phyloP scores from a whole-genome alignment of 495 filamentous ascomycete species.

The Aspergillus kassunensis region DNA sequence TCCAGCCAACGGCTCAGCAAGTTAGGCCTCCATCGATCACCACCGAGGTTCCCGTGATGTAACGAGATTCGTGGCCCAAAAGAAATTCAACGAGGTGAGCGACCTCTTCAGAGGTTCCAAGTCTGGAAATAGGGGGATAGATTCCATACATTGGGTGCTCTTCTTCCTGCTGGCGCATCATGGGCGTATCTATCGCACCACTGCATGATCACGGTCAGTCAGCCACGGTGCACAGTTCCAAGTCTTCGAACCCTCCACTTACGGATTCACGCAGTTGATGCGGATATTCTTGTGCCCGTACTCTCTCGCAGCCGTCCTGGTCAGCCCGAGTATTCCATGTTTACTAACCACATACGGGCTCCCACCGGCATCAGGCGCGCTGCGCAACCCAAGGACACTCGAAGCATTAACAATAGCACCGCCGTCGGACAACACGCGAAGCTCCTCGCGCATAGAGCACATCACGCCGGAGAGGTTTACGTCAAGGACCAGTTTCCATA shows the following conservation, averaged over 20 bases:
- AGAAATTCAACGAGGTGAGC: background rate
- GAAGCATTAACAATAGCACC: background rate
- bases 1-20: too few species aligned
- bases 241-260: background rate
- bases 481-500: background rate
- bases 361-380: too few species aligned
- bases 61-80: background rate
- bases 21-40: slow-evolving; percentile 1
- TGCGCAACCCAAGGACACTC: background rate
- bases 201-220: too few species aligned
- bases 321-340: slow-evolving; percentile 1
- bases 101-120: background rate
- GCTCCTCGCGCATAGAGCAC: background rate
- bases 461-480: background rate
- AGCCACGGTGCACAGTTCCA: background rate
- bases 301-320: background rate
- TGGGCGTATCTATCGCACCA: background rate
- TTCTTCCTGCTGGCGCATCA: background rate
- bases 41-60: background rate
- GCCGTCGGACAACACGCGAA: background rate
- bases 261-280: background rate
- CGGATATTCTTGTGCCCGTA: background rate
- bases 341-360: background rate
- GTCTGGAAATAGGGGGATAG: background rate
- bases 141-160: too few species aligned